phyloP scores from a whole-genome alignment of 2,329 filamentous ascomycete genomes.

The Akanthomyces lecanii region DNA sequence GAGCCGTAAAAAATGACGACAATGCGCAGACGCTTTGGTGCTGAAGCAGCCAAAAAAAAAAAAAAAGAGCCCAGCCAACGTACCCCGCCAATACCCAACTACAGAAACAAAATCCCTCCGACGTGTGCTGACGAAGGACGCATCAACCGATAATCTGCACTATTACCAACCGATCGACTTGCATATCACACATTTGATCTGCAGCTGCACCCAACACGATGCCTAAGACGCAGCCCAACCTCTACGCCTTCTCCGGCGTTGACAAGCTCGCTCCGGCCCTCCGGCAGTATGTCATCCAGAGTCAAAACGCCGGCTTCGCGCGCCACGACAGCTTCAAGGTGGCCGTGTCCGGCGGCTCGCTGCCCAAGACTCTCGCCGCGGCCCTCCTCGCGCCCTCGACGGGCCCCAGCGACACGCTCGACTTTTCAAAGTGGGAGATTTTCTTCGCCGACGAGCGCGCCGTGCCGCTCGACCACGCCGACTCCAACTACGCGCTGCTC shows the following conservation, averaged over 20 bases:
- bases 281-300: conserved; percentile 75
- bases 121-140: neutral
- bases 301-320: conserved; percentile 72
- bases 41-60: neutral
- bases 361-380: conserved; percentile 82
- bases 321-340: conserved; percentile 87
- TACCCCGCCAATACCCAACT: conserved; percentile 8
- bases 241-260: conserved; percentile 74
- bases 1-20: conserved; percentile 1
- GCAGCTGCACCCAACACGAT: conserved; percentile 33
- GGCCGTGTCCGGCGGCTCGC: conserved; percentile 87
- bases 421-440: conserved; percentile 90
- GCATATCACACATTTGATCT: neutral
- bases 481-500: conserved; percentile 90
- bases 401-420: conserved; percentile 56
- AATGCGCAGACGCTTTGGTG: neutral
- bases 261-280: conserved; percentile 71
- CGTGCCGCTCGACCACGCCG: conserved; percentile 83
- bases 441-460: conserved; percentile 98
- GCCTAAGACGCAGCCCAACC: conserved; percentile 57
- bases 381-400: conserved; percentile 63
- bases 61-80: neutral
- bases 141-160: neutral
- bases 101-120: neutral
- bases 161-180: neutral